Conservation (phyloP, 2,329 filamentous ascomycete species). For the Paraphaeosphaeria sporulosa region DNA sequence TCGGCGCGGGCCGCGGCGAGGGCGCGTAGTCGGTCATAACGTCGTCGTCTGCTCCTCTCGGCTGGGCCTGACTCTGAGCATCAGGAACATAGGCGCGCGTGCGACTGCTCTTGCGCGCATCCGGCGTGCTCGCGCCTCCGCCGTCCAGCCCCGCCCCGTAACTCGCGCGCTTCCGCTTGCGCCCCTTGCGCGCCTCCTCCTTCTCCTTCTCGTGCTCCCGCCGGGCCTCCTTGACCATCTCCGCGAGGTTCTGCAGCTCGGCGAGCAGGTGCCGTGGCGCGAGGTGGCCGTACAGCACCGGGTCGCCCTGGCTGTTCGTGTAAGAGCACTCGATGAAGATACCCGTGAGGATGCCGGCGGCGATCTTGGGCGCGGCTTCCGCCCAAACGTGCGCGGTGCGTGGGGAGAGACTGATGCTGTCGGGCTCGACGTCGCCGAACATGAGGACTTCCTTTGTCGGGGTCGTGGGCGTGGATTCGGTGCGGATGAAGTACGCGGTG, state of each 20-base stretch:
- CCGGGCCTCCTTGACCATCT: slow-evolving; percentile 67
- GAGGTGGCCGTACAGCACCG: slow-evolving; percentile 86
- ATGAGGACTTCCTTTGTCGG: slow-evolving; percentile 76
- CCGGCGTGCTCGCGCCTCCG: not conserved
- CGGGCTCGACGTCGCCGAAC: slow-evolving; percentile 95
- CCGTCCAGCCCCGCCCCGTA: slow-evolving; percentile 38
- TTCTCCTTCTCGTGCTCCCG: slow-evolving; percentile 43
- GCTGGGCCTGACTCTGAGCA: not conserved
- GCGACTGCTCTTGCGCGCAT: slow-evolving; percentile 17
- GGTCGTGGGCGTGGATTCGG: slow-evolving; percentile 57
- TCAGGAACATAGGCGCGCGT: slow-evolving; percentile 9
- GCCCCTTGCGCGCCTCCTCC: slow-evolving; percentile 52
- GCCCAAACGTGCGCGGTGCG: slow-evolving; percentile 86
- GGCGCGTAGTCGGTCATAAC: slow-evolving; percentile 35
- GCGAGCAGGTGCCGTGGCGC: slow-evolving; percentile 82
- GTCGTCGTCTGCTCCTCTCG: slow-evolving; percentile 33
- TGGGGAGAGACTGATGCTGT: slow-evolving; percentile 81
- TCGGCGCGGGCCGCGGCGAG: slow-evolving; percentile 13
- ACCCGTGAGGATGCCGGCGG: slow-evolving; percentile 72
- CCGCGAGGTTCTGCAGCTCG: slow-evolving; percentile 77
- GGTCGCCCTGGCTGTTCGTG: slow-evolving; percentile 78
- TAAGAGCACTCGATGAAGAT: slow-evolving; percentile 98
- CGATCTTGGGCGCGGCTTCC: slow-evolving; percentile 87
- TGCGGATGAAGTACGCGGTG: slow-evolving; percentile 91
- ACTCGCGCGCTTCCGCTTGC: slow-evolving; percentile 70